These are phyloP conservation scores for Globisporangium paroecandrum DNA, from an alignment of 352 stramenopile genomes.

Conservation along the genomic window DNA sequence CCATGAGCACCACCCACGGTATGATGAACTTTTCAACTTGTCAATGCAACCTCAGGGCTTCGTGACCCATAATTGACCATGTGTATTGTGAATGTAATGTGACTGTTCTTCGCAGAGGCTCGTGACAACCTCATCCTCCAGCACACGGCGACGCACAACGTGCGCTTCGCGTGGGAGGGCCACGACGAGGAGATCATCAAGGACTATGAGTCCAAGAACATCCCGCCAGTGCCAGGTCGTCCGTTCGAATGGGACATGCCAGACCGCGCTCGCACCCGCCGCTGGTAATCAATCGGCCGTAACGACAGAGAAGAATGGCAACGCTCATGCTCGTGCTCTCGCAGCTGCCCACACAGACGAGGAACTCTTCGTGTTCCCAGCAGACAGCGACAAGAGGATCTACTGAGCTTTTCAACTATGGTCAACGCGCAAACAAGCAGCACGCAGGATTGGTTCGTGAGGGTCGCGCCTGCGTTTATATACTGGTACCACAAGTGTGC, in stretches of 20 bases:
- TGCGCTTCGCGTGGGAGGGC: constrained; percentile 80
- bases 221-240: constrained; percentile 63
- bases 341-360: background rate
- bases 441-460: background rate
- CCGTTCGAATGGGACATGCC: constrained; percentile 74
- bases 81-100: background rate
- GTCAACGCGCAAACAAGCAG: background rate
- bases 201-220: constrained; percentile 69
- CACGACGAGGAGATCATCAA: constrained; percentile 72
- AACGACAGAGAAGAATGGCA: background rate
- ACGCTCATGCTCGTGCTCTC: background rate
- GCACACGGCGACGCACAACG: constrained; percentile 68
- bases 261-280: constrained; percentile 51
- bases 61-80: background rate
- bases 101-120: constrained; percentile 29
- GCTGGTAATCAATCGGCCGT: constrained; percentile 40
- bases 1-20: constrained; percentile 83
- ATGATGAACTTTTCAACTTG: constrained; percentile 6
- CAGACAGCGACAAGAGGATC: background rate
- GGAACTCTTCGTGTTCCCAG: background rate
- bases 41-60: background rate
- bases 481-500: background rate
- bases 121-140: constrained; percentile 70
- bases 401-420: background rate
- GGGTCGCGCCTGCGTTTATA: background rate